phyloP scores from a whole-genome alignment of 148 eudicot genomes.

The Chenopodium album region DNA sequence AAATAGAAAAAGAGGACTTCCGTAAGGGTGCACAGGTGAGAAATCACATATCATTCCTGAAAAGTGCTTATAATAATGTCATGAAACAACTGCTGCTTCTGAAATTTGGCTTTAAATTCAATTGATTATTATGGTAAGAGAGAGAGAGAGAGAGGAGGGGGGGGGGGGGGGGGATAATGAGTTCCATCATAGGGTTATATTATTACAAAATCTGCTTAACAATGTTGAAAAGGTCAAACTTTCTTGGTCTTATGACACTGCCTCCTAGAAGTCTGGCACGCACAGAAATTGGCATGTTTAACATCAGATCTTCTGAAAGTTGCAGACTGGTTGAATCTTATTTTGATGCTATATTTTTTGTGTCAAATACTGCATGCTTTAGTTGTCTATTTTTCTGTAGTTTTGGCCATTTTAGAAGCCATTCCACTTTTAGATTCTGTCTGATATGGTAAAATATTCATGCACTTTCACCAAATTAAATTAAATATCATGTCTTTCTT shows the following conservation, averaged over 20 bases:
- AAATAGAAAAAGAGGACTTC: slow-evolving; percentile 74
- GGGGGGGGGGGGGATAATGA: too few relatives aligned
- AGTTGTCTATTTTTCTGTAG: neutral
- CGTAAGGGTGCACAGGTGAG: slow-evolving; percentile 96
- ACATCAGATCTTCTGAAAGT: neutral
- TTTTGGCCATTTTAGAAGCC: neutral
- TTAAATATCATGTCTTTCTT: too few relatives aligned
- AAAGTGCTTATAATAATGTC: neutral
- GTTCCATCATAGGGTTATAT: too few relatives aligned
- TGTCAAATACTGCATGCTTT: neutral
- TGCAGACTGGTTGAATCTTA: neutral
- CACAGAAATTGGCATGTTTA: neutral
- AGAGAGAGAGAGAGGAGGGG: too few relatives aligned
- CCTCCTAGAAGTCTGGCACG: neutral
- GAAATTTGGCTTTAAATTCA: neutral
- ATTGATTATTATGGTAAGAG: neutral
- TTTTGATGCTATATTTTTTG: neutral
- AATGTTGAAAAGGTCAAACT: neutral
- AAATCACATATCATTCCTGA: neutral
- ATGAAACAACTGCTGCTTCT: slow-evolving; percentile 1
- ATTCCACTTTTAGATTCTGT: neutral
- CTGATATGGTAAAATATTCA: too few relatives aligned
- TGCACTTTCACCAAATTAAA: too few relatives aligned
- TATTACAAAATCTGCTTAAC: neutral
- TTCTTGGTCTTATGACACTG: neutral